A percentile compares a stretch with the other conserved stretches of the same genome.
Evolutionary conservation across 2,329 filamentous ascomycete species (phyloP).

Genomic region (Pseudocercospora eumusae): DNA sequence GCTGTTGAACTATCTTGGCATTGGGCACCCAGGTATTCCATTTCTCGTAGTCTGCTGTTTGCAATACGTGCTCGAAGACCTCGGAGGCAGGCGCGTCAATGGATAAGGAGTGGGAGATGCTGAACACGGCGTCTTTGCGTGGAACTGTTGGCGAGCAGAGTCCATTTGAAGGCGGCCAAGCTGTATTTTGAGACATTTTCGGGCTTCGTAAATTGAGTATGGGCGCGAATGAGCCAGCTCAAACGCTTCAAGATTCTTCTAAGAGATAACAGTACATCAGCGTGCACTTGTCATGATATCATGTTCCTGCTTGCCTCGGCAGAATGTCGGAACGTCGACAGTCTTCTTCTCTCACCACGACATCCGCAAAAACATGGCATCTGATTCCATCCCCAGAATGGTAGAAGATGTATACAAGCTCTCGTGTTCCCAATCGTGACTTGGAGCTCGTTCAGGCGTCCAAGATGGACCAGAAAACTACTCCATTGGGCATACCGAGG

Average conservation of each 20-base stretch:
- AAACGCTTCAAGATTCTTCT: neutral
- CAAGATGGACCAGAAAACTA: neutral
- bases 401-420: too few species aligned
- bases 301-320: neutral
- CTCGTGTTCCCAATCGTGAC: too few species aligned
- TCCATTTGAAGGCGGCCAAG: constrained; percentile 33
- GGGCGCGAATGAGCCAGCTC: too few species aligned
- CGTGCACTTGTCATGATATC: neutral
- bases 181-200: constrained; percentile 1
- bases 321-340: neutral
- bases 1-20: constrained; percentile 40
- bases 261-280: neutral
- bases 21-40: constrained; percentile 50
- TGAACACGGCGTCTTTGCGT: constrained; percentile 29
- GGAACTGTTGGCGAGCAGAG: constrained; percentile 30
- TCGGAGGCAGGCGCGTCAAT: constrained; percentile 44
- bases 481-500: constrained; percentile 1
- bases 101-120: constrained; percentile 30
- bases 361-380: too few species aligned
- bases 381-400: too few species aligned
- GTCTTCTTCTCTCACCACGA: too few species aligned
- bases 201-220: neutral
- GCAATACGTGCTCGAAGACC: constrained; percentile 45
- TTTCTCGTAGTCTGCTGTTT: constrained; percentile 46
- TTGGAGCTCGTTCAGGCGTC: constrained; percentile 7